Base-by-base conservation (phyloP, 192 early-diverging fungal genomes). In the Umbelopsis ramanniana region DNA sequence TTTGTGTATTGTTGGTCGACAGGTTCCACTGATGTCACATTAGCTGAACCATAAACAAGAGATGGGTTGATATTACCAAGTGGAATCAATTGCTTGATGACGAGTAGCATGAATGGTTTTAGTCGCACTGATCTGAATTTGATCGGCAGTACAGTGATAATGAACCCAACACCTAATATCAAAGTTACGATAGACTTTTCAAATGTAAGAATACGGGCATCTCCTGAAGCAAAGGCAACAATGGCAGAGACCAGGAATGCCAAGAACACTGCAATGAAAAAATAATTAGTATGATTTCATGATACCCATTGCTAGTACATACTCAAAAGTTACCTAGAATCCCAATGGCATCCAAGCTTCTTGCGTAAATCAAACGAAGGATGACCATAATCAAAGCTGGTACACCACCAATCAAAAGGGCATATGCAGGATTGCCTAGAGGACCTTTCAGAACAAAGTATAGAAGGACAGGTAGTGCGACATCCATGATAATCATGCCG, bases 391-490 rank as follows among this genome's bases (percentile, higher is more conserved):
- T 14, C 14, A 63, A 19, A 17, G 57, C 57, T 19, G 57, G 57
- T 11, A 63, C 57, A 63, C 57, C 57, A 37, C 57, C 57, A 14
- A 63, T 63, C 11, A 63, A n/a, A 11, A 63, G 29, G 0, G 57
- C 57, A 37, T 63, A 63, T 29, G 57, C 57, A 37, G 57, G 57
- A 37, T 63, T 63, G 11, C 57, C 57, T 1, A 63, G 33, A 63
- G 57, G 57, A 29, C 57, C 57, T 6, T 63, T 63, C 11, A 63
- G 33, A 19, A 63, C 57, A 63, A 63, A 63, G 33, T 63, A 63
- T 29, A 63, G 57, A 19, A 63, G 2, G 15, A 63, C 57, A 19
- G 57, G 57, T 15, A 63, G 33, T 37, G 57, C 57, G 1, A 63
- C 57, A 6, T 63, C 57, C 57, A 63, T 63, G 26, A 63, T 63